Conservation (phyloP, 2,329 filamentous ascomycete genomes). For the Aspergillus neoniger region DNA sequence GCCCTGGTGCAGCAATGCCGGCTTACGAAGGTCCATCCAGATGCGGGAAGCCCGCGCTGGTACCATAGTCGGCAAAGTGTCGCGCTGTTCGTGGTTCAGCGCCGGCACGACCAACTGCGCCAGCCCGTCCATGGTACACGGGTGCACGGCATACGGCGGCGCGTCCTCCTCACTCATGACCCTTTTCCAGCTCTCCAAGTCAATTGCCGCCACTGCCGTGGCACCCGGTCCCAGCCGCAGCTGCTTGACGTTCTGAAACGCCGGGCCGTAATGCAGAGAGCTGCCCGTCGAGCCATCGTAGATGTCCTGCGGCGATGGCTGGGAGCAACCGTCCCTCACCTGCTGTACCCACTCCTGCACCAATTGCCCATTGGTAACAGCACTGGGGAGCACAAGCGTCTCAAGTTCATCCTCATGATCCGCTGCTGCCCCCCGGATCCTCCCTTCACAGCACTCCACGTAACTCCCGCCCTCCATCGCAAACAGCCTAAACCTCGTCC, state of each 20-base stretch:
- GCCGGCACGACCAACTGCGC: neutral
- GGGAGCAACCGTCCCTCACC: neutral
- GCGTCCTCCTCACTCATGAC: neutral
- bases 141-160: neutral
- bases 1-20: neutral
- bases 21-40: neutral
- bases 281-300: neutral
- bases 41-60: neutral
- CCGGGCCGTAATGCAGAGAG: neutral
- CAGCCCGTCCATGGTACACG: constrained; percentile 3
- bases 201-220: neutral
- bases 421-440: neutral
- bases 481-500: neutral
- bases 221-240: neutral
- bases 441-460: neutral
- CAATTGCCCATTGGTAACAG: neutral
- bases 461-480: neutral
- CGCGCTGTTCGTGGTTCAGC: neutral
- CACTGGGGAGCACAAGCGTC: neutral
- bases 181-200: neutral
- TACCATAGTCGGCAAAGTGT: neutral
- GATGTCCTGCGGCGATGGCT: neutral
- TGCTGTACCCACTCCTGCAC: neutral
- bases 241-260: neutral
- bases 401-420: neutral